A percentile compares a stretch with the other conserved stretches of the same genome.
These are phyloP conservation scores for Fusarium solani-melongenae DNA, from an alignment of 2,329 filamentous ascomycete genomes.

Conservation along the genomic window DNA sequence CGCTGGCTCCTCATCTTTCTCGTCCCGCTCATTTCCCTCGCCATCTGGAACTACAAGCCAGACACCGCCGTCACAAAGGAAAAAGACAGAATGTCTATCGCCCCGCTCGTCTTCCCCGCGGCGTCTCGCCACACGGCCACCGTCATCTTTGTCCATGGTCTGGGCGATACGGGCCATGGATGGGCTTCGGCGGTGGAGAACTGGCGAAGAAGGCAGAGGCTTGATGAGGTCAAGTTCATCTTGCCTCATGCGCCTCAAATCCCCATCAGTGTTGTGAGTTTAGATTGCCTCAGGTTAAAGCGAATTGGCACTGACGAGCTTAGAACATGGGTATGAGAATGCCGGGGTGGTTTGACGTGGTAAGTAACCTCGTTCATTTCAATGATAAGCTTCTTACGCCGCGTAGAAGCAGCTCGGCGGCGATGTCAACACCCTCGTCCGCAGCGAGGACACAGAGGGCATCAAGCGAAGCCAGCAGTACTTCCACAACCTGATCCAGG, in stretches of 20 bases:
- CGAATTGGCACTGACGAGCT: slow-evolving; percentile 22
- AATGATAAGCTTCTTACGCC: not conserved
- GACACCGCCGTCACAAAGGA: not conserved
- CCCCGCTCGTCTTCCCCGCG: slow-evolving; percentile 80
- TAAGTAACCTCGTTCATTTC: slow-evolving; percentile 48
- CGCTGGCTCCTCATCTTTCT: slow-evolving; percentile 25
- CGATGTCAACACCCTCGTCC: slow-evolving; percentile 44
- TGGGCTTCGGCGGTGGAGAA: slow-evolving; percentile 89
- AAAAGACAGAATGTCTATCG: slow-evolving; percentile 37
- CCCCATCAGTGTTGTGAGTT: slow-evolving; percentile 75
- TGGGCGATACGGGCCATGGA: slow-evolving; percentile 84
- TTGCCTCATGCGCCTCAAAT: slow-evolving; percentile 91
- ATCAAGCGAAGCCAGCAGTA: slow-evolving; percentile 79
- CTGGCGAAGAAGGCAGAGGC: slow-evolving; percentile 82
- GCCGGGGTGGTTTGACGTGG: slow-evolving; percentile 90
- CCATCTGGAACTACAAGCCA: slow-evolving; percentile 3
- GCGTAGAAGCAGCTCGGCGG: slow-evolving; percentile 49
- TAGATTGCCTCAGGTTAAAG: not conserved
- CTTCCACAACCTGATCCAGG: slow-evolving; percentile 81
- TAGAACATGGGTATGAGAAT: slow-evolving; percentile 60
- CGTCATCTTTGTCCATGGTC: slow-evolving; percentile 92
- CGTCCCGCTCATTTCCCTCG: slow-evolving; percentile 9
- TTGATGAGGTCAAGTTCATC: slow-evolving; percentile 92
- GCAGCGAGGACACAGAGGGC: slow-evolving; percentile 74
- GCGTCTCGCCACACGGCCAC: slow-evolving; percentile 89